phyloP scores from a whole-genome alignment of 208 protist species.

The Crithidia thermophila region DNA sequence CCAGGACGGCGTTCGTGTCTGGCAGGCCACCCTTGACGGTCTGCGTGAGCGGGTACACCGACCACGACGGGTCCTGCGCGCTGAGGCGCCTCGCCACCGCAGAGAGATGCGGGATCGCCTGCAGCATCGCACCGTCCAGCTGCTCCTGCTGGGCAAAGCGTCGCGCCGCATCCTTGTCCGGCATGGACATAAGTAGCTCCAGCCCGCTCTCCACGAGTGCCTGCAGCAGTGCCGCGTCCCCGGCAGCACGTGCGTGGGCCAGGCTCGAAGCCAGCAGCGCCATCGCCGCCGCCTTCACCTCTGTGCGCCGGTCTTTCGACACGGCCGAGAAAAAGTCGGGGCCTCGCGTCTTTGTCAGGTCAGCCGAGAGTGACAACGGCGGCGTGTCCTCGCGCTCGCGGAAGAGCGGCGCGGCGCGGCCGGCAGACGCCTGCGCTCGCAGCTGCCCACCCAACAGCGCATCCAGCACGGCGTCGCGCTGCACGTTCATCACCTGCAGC shows the following conservation, averaged over 20 bases:
- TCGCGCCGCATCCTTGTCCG: slow-evolving; percentile 47
- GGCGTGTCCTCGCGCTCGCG: slow-evolving; percentile 36
- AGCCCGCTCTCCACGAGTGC: slow-evolving; percentile 70
- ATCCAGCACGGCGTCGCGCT: slow-evolving; percentile 38
- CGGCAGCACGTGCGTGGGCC: slow-evolving; percentile 15
- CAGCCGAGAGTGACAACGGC: slow-evolving; percentile 14
- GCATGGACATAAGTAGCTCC: slow-evolving; percentile 61
- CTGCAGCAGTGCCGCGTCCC: slow-evolving; percentile 30
- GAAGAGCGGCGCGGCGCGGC: slow-evolving; percentile 4
- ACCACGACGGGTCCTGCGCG: slow-evolving; percentile 20
- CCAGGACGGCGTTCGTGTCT: slow-evolving; percentile 21
- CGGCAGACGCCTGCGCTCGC: neutral
- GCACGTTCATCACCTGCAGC: slow-evolving; percentile 46
- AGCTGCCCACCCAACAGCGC: slow-evolving; percentile 33
- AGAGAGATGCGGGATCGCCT: slow-evolving; percentile 35
- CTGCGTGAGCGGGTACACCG: slow-evolving; percentile 15
- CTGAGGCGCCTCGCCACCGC: slow-evolving; percentile 49
- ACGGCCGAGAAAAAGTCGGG: slow-evolving; percentile 83
- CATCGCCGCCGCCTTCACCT: slow-evolving; percentile 45
- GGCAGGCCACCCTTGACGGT: slow-evolving; percentile 19
- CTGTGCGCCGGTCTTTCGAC: slow-evolving; percentile 40
- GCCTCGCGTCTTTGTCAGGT: slow-evolving; percentile 36
- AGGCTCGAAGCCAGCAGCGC: slow-evolving; percentile 44
- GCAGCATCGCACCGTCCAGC: slow-evolving; percentile 49
- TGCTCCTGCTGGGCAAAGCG: slow-evolving; percentile 39